Conservation (phyloP, 805 yeast genomes). For the Pichia phayaonensis region DNA sequence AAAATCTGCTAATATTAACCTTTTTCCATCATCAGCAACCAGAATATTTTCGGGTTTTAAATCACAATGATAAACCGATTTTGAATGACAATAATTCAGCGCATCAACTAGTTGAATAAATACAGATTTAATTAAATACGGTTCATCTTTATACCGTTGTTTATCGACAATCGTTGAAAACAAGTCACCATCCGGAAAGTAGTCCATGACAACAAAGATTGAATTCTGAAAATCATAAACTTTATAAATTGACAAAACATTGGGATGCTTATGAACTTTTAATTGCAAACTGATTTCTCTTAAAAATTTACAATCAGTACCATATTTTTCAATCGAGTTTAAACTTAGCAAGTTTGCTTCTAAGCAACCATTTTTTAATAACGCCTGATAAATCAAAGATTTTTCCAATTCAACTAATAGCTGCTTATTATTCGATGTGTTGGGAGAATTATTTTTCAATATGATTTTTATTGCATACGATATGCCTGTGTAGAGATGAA, state of each 20-base stretch:
- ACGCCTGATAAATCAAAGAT: constrained; percentile 19
- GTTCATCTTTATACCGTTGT: constrained; percentile 49
- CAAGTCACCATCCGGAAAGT: constrained; percentile 76
- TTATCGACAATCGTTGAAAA: constrained; percentile 79
- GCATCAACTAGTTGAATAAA: constrained; percentile 79
- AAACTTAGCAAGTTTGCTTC: constrained; percentile 28
- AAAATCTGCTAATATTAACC: constrained; percentile 71
- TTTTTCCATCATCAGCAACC: constrained; percentile 49
- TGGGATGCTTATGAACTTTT: constrained; percentile 69
- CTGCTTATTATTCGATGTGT: constrained; percentile 24
- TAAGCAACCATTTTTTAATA: constrained; percentile 21
- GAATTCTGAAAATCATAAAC: constrained; percentile 56
- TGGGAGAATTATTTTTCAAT: constrained; percentile 38
- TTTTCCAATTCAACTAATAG: constrained; percentile 25
- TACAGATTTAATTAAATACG: constrained; percentile 44
- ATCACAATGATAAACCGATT: constrained; percentile 86
- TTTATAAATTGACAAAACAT: constrained; percentile 67
- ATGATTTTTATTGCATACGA: constrained; percentile 68
- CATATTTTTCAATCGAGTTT: constrained; percentile 29
- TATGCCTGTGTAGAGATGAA: constrained; percentile 42
- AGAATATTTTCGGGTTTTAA: constrained; percentile 92
- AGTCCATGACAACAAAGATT: constrained; percentile 75
- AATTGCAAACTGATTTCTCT: constrained; percentile 71
- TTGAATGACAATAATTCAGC: constrained; percentile 71
- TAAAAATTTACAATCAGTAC: constrained; percentile 33